A percentile compares a stretch with the other conserved stretches of the same genome.
phyloP scores from a whole-genome alignment of 2,329 filamentous ascomycete genomes.

The Calonectria leucothoes region DNA sequence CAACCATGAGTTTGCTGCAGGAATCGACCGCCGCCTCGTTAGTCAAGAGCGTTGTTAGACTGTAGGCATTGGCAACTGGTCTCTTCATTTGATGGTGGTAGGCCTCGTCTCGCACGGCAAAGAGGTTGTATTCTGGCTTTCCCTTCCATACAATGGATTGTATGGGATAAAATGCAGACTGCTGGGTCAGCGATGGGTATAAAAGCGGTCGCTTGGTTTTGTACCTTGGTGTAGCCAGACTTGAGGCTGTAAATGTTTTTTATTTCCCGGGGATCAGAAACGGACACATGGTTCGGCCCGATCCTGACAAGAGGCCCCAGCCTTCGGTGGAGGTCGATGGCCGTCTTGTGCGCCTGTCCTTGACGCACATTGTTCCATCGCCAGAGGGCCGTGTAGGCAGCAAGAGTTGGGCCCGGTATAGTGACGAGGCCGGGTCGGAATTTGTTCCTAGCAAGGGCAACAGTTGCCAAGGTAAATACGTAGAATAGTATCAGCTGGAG shows the following conservation, averaged over 20 bases:
- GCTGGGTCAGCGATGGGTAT: background rate
- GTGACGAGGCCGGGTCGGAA: background rate
- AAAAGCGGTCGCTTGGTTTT: background rate
- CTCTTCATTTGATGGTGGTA: conserved; percentile 23
- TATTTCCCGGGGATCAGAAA: conserved; percentile 24
- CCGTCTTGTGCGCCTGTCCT: conserved; percentile 18
- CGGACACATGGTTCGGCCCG: conserved; percentile 24
- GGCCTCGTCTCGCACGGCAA: conserved; percentile 14
- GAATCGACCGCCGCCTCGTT: conserved; percentile 16
- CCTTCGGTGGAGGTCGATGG: conserved; percentile 9
- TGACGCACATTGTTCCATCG: conserved; percentile 12
- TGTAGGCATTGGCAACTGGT: conserved; percentile 14
- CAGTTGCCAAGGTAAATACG: background rate
- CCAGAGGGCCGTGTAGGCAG: conserved; percentile 15
- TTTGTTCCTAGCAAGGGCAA: conserved; percentile 7
- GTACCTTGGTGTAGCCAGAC: conserved; percentile 27
- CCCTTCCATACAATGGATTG: conserved; percentile 18
- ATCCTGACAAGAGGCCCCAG: conserved; percentile 8
- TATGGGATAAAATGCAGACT: conserved; percentile 20
- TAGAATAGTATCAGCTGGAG: background rate
- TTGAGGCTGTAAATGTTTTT: conserved; percentile 29
- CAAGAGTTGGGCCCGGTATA: conserved; percentile 7
- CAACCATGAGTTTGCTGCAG: background rate
- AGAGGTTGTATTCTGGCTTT: conserved; percentile 14
- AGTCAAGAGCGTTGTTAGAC: conserved; percentile 7